phyloP scores from a whole-genome alignment of 202 grass and related monocot genomes.

The Zoysia matrella region DNA sequence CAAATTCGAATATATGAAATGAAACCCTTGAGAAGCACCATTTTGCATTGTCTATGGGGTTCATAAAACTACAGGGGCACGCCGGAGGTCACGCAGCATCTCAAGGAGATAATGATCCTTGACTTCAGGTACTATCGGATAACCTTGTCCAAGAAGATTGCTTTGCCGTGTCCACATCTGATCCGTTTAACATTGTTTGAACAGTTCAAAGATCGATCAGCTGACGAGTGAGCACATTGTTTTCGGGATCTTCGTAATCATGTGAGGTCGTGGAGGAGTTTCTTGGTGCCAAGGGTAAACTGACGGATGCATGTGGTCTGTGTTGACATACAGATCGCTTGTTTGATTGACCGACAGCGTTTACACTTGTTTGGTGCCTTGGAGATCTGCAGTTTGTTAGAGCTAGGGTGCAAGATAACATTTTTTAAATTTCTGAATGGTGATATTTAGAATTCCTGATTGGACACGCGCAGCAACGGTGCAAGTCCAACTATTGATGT shows the following conservation, averaged over 20 bases:
- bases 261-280: conserved; percentile 5
- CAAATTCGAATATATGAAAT: neutral
- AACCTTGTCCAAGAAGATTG: neutral
- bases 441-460: neutral
- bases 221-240: neutral
- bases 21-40: neutral
- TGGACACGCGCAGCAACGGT: neutral
- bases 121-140: neutral
- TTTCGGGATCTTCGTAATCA: neutral
- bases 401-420: neutral
- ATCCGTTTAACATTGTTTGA: conserved; percentile 4
- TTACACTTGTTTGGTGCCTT: neutral
- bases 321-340: neutral
- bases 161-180: neutral
- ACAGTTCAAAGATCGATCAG: neutral
- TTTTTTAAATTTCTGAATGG: neutral
- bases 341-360: neutral
- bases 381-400: neutral
- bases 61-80: neutral
- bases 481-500: neutral
- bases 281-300: neutral
- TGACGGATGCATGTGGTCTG: neutral
- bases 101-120: neutral
- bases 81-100: neutral
- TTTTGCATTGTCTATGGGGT: neutral